Conservation (phyloP, 2,329 filamentous ascomycete genomes). For the Aaosphaeria arxii region DNA sequence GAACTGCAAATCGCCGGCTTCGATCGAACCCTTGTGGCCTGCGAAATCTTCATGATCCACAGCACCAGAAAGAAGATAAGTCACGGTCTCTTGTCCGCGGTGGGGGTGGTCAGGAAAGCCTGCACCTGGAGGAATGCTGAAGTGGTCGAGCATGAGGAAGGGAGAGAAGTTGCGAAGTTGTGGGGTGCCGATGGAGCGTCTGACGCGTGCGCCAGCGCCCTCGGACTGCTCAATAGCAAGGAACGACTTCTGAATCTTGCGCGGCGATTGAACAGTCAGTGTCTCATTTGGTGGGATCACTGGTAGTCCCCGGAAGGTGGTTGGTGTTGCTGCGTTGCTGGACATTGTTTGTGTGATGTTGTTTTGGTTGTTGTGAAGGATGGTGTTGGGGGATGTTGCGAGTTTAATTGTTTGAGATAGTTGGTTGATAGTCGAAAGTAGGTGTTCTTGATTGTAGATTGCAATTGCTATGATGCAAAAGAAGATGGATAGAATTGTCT, state of each 20-base stretch:
- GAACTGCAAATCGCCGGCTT: slow-evolving; percentile 89
- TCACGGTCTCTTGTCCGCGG: slow-evolving; percentile 84
- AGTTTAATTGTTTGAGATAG: neutral
- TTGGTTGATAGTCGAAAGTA: too few relatives aligned
- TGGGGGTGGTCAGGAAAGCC: slow-evolving; percentile 88
- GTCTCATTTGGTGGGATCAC: slow-evolving; percentile 44
- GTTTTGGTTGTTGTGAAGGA: neutral
- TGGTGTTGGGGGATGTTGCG: neutral
- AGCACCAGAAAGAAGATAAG: slow-evolving; percentile 80
- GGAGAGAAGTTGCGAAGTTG: slow-evolving; percentile 83
- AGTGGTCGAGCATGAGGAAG: slow-evolving; percentile 94
- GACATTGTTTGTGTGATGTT: slow-evolving; percentile 11
- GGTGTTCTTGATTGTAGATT: slow-evolving; percentile 25
- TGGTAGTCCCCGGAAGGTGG: slow-evolving; percentile 46
- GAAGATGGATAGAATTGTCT: slow-evolving; percentile 39
- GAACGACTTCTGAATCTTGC: slow-evolving; percentile 80
- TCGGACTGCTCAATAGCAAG: slow-evolving; percentile 82
- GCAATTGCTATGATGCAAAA: slow-evolving; percentile 42
- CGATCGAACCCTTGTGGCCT: slow-evolving; percentile 79
- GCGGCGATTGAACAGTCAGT: slow-evolving; percentile 48
- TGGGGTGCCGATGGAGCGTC: slow-evolving; percentile 82
- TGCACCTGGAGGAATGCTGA: slow-evolving; percentile 72
- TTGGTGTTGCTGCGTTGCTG: slow-evolving; percentile 15
- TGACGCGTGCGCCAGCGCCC: slow-evolving; percentile 81
- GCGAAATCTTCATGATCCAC: slow-evolving; percentile 93